These are phyloP conservation scores for Elsinoe necatrix DNA, from an alignment of 2,329 filamentous ascomycete genomes.

Conservation along the genomic window DNA sequence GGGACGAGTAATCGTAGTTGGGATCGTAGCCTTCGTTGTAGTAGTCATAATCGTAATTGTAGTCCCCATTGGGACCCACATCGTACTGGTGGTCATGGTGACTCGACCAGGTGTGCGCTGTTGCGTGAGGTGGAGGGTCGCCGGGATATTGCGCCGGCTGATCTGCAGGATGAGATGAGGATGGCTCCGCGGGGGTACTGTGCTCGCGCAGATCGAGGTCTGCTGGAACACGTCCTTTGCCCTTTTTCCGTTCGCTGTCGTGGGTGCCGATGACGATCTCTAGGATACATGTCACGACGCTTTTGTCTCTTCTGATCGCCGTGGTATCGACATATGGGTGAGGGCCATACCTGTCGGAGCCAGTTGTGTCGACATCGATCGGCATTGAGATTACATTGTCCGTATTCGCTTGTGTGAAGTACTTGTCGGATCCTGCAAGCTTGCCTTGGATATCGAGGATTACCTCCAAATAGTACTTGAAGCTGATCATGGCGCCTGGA, in stretches of 20 bases:
- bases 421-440: constrained; percentile 62
- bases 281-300: constrained; percentile 78
- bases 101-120: not conserved
- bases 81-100: not conserved
- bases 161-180: not conserved
- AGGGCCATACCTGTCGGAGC: constrained; percentile 15
- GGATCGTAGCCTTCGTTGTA: constrained; percentile 12
- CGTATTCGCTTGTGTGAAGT: constrained; percentile 14
- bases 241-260: constrained; percentile 57
- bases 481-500: constrained; percentile 88
- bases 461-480: constrained; percentile 89
- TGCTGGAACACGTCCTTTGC: constrained; percentile 27
- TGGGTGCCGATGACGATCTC: constrained; percentile 80
- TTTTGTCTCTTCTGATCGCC: constrained; percentile 76
- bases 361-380: constrained; percentile 3
- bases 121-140: not conserved
- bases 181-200: not conserved
- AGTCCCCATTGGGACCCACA: not conserved
- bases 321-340: constrained; percentile 56
- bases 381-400: constrained; percentile 9
- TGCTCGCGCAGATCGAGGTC: not conserved
- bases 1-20: constrained; percentile 35
- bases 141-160: not conserved
- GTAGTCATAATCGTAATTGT: constrained; percentile 11
- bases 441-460: constrained; percentile 88